phyloP scores from a whole-genome alignment of 345 rosid genomes.

The Conringia planisiliqua region DNA sequence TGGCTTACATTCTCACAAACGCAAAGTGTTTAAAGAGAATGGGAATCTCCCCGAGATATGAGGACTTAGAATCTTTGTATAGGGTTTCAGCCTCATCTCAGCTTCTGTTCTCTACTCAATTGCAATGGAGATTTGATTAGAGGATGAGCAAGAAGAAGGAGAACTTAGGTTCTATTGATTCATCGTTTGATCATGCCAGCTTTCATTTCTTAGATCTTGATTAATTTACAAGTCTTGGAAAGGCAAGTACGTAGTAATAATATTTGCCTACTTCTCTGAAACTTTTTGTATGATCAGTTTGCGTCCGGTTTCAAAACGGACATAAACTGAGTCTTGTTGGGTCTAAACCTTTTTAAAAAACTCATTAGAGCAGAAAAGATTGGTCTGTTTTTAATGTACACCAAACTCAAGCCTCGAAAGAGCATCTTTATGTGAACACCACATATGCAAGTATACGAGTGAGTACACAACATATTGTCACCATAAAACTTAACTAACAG shows the following conservation, averaged over 20 bases:
- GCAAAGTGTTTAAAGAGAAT: not conserved
- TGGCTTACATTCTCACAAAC: not conserved
- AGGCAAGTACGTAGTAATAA: not conserved
- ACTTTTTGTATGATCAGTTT: no score
- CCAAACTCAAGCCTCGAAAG: not conserved
- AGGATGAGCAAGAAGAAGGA: not conserved
- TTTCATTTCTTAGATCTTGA: not conserved
- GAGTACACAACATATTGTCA: not conserved
- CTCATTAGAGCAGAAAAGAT: not conserved
- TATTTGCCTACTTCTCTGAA: no score
- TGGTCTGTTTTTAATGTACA: not conserved
- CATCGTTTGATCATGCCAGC: not conserved
- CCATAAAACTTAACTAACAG: slow-evolving; percentile 11
- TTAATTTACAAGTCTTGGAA: not conserved
- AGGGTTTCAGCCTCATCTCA: not conserved
- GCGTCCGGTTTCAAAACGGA: no score
- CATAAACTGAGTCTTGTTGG: not conserved
- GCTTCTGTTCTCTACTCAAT: not conserved
- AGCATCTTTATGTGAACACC: slow-evolving; percentile 11
- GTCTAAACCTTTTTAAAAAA: not conserved
- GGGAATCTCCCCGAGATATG: not conserved
- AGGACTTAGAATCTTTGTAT: no score
- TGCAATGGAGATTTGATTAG: not conserved
- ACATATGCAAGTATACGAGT: not conserved
- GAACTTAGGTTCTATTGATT: not conserved